Conservation (phyloP, 495 filamentous ascomycete genomes). For the Clavariopsis aquatica region DNA sequence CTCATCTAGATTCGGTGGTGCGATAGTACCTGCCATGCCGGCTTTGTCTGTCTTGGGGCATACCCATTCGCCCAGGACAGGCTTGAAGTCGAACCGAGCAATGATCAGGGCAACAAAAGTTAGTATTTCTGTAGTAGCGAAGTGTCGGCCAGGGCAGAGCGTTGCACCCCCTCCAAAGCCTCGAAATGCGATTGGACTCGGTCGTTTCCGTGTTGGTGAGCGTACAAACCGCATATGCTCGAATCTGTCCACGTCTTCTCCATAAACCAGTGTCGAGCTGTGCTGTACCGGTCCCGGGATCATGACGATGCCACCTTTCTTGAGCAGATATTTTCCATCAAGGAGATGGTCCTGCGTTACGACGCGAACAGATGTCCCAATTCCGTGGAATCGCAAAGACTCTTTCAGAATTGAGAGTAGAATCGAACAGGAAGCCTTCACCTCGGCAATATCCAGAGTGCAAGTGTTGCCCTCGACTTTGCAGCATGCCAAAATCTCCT, state of each 20-base stretch:
- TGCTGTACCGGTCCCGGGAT: conserved; percentile 24
- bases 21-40: conserved; percentile 10
- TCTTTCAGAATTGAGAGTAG: conserved; percentile 30
- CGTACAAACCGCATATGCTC: conserved; percentile 28
- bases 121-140: conserved; percentile 32
- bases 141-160: conserved; percentile 35
- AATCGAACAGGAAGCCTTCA: conserved; percentile 25
- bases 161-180: conserved; percentile 30
- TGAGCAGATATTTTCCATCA: conserved; percentile 29
- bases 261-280: conserved; percentile 15
- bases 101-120: conserved; percentile 29
- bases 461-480: not conserved
- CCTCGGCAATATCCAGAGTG: conserved; percentile 20
- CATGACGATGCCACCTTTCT: conserved; percentile 25
- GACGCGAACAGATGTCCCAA: conserved; percentile 25
- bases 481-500: not conserved
- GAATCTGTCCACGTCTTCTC: conserved; percentile 27
- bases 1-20: conserved; percentile 14
- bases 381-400: conserved; percentile 15
- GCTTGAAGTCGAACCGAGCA: conserved; percentile 26
- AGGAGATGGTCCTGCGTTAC: conserved; percentile 31
- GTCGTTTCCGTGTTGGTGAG: conserved; percentile 8
- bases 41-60: conserved; percentile 24
- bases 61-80: conserved; percentile 12
- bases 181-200: conserved; percentile 26